A percentile compares a stretch with the other conserved stretches of the same genome.
phyloP scores from a whole-genome alignment of 805 yeast species.

The Candida insectorum region DNA sequence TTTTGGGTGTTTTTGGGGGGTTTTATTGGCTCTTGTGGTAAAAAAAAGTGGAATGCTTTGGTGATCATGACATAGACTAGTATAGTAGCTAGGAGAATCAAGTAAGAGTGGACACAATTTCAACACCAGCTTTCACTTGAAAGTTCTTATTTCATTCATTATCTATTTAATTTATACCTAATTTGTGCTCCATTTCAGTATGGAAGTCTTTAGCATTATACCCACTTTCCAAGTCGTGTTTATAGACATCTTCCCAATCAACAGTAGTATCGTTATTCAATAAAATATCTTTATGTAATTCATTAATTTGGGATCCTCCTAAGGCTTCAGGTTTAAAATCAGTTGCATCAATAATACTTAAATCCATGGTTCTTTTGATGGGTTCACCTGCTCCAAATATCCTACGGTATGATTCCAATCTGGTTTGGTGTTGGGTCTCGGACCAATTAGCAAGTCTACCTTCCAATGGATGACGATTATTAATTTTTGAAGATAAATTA shows the following conservation, averaged over 20 bases:
- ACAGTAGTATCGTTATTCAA: slow-evolving; percentile 70
- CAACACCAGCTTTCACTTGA: background rate
- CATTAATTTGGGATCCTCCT: slow-evolving; percentile 47
- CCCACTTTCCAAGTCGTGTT: slow-evolving; percentile 47
- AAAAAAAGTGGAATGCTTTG: too few species aligned
- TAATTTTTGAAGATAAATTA: slow-evolving; percentile 57
- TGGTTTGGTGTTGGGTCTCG: slow-evolving; percentile 61
- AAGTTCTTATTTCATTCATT: background rate
- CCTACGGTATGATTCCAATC: slow-evolving; percentile 75
- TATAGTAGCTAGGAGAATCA: too few species aligned
- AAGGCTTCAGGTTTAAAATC: slow-evolving; percentile 64
- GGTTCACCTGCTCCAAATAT: slow-evolving; percentile 93
- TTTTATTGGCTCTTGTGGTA: too few species aligned
- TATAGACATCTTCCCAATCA: slow-evolving; percentile 94
- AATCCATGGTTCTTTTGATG: slow-evolving; percentile 86
- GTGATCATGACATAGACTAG: too few species aligned
- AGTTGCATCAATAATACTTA: slow-evolving; percentile 63
- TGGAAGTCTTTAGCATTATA: slow-evolving; percentile 55
- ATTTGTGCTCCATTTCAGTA: slow-evolving; percentile 63
- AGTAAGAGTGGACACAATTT: background rate
- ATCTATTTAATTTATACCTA: slow-evolving; percentile 42
- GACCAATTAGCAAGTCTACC: slow-evolving; percentile 78
- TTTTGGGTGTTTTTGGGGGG: too few species aligned
- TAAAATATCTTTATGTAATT: slow-evolving; percentile 73
- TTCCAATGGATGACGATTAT: slow-evolving; percentile 85